A percentile compares a stretch with the other conserved stretches of the same genome.
These are phyloP conservation scores for Seiridium cupressi DNA, from an alignment of 2,329 filamentous ascomycete genomes.

Conservation along the genomic window DNA sequence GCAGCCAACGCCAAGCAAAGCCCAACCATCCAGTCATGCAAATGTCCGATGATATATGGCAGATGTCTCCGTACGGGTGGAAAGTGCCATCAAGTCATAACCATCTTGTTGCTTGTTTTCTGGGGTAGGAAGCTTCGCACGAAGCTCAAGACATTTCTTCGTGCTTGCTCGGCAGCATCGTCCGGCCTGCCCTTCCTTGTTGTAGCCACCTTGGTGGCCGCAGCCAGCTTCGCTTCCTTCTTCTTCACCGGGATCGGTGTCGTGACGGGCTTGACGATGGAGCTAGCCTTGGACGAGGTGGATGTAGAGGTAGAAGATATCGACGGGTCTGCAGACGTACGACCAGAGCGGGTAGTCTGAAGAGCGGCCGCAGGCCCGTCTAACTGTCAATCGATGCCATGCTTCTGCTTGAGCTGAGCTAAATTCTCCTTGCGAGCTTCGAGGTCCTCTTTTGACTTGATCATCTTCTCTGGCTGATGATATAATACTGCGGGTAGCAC, in stretches of 20 bases:
- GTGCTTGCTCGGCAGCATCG: constrained; percentile 26
- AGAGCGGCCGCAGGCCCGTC: constrained; percentile 62
- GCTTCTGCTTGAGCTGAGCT: constrained; percentile 96
- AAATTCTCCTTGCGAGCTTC: constrained; percentile 93
- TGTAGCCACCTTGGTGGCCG: background rate
- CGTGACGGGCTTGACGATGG: constrained; percentile 13
- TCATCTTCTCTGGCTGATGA: constrained; percentile 65
- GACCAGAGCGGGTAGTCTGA: constrained; percentile 38
- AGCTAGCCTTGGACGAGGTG: constrained; percentile 21
- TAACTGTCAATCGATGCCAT: constrained; percentile 96
- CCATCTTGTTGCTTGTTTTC: constrained; percentile 28
- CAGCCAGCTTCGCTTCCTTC: constrained; percentile 21
- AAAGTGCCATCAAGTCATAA: constrained; percentile 24
- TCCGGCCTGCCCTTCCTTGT: constrained; percentile 23
- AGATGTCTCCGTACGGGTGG: constrained; percentile 10
- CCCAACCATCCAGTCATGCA: constrained; percentile 12
- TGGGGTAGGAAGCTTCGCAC: constrained; percentile 29
- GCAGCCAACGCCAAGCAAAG: constrained; percentile 15
- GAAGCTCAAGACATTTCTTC: constrained; percentile 26
- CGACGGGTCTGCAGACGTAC: constrained; percentile 62
- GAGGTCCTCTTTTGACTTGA: constrained; percentile 88
- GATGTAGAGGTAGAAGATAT: constrained; percentile 39
- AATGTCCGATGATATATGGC: constrained; percentile 13
- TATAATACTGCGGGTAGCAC: constrained; percentile 49
- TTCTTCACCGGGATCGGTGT: constrained; percentile 21